phyloP scores from a whole-genome alignment of 2,329 filamentous ascomycete genomes.

The Colletotrichum sp. region DNA sequence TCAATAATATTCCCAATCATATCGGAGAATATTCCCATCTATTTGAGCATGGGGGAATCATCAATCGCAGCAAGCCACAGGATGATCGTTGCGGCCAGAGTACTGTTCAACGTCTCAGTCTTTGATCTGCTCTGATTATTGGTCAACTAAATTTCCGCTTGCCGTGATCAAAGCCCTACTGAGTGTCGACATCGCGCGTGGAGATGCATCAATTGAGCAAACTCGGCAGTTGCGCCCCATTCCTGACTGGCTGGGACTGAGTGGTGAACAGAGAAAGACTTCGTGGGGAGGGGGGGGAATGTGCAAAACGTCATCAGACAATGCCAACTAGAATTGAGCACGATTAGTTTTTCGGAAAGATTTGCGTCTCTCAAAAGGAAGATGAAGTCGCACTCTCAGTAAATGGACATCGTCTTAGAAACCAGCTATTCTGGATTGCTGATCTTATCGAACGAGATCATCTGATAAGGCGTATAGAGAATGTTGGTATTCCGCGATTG shows the following conservation, averaged over 20 bases:
- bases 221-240: background rate
- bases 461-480: background rate
- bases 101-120: background rate
- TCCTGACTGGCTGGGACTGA: background rate
- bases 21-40: background rate
- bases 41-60: background rate
- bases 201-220: background rate
- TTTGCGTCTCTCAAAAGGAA: background rate
- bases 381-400: fast-evolving
- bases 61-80: background rate
- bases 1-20: background rate
- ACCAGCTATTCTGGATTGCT: background rate
- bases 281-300: background rate
- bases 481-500: background rate
- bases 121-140: background rate
- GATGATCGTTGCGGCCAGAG: background rate
- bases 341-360: background rate
- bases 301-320: too few species aligned
- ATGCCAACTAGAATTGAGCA: background rate
- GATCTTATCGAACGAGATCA: background rate
- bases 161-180: background rate
- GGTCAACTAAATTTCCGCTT: background rate
- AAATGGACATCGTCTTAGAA: background rate
- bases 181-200: background rate
- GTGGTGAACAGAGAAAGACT: background rate